Evolutionary conservation across 345 rosid species (phyloP).

Genomic region (Heritiera fomes): DNA sequence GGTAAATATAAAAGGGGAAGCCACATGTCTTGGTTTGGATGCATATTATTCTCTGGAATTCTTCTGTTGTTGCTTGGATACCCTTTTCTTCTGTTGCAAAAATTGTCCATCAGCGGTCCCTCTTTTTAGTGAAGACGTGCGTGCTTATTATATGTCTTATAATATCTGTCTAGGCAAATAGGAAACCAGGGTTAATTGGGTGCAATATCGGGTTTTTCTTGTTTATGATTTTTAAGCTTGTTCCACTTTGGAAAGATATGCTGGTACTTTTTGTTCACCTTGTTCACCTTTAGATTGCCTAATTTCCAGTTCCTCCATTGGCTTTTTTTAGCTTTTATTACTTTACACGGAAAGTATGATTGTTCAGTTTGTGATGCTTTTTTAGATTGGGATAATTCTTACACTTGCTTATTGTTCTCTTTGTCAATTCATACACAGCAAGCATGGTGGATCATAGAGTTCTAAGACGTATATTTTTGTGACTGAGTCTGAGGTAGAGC

Average conservation of each 20-base stretch:
- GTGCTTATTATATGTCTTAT: not conserved
- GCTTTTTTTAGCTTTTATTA: not conserved
- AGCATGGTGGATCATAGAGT: not conserved
- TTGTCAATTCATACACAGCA: not conserved
- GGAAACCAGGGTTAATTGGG: not conserved
- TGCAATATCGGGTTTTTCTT: not conserved
- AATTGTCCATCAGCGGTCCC: not conserved
- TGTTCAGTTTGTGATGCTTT: not conserved
- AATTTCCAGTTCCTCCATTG: not conserved
- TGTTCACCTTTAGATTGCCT: not conserved
- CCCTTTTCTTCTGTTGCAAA: not conserved
- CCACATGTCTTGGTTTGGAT: not conserved
- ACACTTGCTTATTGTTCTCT: not conserved
- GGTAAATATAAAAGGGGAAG: not conserved
- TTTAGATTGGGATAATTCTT: not conserved
- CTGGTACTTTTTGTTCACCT: not conserved
- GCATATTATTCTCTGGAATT: not conserved
- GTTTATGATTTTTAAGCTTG: not conserved
- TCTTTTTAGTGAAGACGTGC: not conserved
- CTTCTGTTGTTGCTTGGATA: not conserved
- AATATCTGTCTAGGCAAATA: not conserved
- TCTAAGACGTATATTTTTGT: not conserved
- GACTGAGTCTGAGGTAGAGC: not conserved
- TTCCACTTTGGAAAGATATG: not conserved
- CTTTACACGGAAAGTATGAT: not conserved